Base-by-base conservation (phyloP, 2,329 filamentous ascomycete species). In the Aspergillus arachidicola region DNA sequence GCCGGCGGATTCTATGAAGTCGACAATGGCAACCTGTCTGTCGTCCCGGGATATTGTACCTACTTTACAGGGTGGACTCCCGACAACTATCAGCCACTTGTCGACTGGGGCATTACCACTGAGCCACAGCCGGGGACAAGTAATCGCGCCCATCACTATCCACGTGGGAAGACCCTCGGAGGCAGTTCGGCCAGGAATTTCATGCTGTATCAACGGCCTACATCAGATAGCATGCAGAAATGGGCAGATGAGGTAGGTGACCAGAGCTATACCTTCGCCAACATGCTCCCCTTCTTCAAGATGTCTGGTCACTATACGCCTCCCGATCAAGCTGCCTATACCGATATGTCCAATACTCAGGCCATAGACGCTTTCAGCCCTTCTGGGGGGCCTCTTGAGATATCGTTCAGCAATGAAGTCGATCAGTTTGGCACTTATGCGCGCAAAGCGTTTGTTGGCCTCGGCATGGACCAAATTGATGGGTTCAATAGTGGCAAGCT, bases 221-320 rank as follows among this genome's bases (percentile, higher is more conserved):
- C 75, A 2, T 65, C 63, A 16, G 73, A 68, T 7, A 69, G 71
- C 19, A 69, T 76, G 60, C 68, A 75, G 57, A 60, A 60, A 54
- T 80, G 78, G 78, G 77, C 76, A 0, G 70, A 79, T 50, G 65
- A 71, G 36, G 76, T 79, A 7, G 74, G 67, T 4, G 78, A 80
- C 53, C 55, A 69, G n/a, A 73, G 67, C 59, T 77, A 73, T 55
- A 66, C 64, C 9, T 76, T 68, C 28, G 67, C 71, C n/a, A 66
- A 68, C 6, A 63, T 73, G 21, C 63, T 72, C 2, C 72, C 71
- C 5, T 76, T 69, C 50, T 76, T 67, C 51, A 62, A 73, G 53
- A 73, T 70, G 58, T 69, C 65, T 2, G 53, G 67, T 6, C 65
- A 71, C 28, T 76, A 73, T 46, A 75, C 72, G 11, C 67, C 69